Evolutionary conservation across 2,329 filamentous ascomycete genomes (phyloP).

Genomic region (Dothidotthia symphoricarpi): DNA sequence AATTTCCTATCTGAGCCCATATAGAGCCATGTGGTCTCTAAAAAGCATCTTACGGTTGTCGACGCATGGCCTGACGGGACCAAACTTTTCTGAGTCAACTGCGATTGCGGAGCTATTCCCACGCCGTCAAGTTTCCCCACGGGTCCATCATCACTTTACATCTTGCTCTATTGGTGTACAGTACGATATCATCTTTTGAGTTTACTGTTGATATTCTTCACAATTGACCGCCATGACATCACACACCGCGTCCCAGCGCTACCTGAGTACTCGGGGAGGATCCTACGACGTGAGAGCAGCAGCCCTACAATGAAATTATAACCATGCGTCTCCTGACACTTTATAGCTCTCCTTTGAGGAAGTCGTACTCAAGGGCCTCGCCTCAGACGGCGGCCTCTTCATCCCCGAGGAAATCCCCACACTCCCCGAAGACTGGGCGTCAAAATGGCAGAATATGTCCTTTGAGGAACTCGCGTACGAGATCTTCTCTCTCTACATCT

Average conservation of each 20-base stretch:
- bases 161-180: slow-evolving; percentile 9
- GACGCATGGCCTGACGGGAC: slow-evolving; percentile 6
- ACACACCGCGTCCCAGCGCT: slow-evolving; percentile 58
- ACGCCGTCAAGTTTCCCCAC: slow-evolving; percentile 25
- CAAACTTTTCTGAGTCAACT: slow-evolving; percentile 24
- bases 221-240: slow-evolving; percentile 37
- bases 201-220: slow-evolving; percentile 6
- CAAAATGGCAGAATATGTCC: slow-evolving; percentile 71
- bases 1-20: too few species aligned
- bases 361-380: slow-evolving; percentile 85
- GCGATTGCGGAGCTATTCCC: slow-evolving; percentile 29
- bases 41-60: not conserved
- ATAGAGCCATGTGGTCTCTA: not conserved
- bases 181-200: slow-evolving; percentile 5
- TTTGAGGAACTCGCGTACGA: slow-evolving; percentile 81
- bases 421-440: slow-evolving; percentile 62
- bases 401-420: slow-evolving; percentile 79
- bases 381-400: slow-evolving; percentile 82
- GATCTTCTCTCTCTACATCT: slow-evolving; percentile 86
- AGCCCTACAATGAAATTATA: slow-evolving; percentile 2
- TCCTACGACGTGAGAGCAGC: slow-evolving; percentile 56
- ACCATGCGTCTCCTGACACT: slow-evolving; percentile 14
- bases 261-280: slow-evolving; percentile 62
- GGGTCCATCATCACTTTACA: slow-evolving; percentile 17
- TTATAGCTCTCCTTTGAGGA: slow-evolving; percentile 83